phyloP scores from a whole-genome alignment of 1,284 basidiomycete species.

The Tylopilus orsonianus region DNA sequence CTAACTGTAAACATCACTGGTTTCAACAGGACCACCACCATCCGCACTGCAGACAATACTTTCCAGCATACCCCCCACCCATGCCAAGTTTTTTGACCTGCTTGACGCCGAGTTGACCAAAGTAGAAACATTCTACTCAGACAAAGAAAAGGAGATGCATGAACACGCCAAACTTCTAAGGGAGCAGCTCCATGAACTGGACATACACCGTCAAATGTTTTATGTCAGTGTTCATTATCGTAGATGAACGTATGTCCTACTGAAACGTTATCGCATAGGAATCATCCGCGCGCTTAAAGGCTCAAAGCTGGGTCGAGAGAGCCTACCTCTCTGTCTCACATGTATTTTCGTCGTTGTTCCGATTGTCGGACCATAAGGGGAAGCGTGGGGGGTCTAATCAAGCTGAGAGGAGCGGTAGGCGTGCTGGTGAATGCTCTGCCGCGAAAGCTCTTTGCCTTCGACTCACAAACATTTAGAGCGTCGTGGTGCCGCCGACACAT shows the following conservation, averaged over 20 bases:
- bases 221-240: slow-evolving; percentile 46
- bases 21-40: slow-evolving; percentile 13
- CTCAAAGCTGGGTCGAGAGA: slow-evolving; percentile 18
- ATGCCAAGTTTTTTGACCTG: slow-evolving; percentile 71
- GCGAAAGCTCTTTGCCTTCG: neutral
- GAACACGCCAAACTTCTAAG: slow-evolving; percentile 52
- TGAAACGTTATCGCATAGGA: slow-evolving; percentile 24
- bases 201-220: slow-evolving; percentile 66
- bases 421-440: slow-evolving; percentile 7
- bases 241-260: neutral
- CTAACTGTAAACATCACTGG: neutral
- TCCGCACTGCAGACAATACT: slow-evolving; percentile 53
- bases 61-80: slow-evolving; percentile 53
- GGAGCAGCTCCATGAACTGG: slow-evolving; percentile 74
- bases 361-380: neutral
- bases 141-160: slow-evolving; percentile 69
- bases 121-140: slow-evolving; percentile 80
- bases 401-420: neutral
- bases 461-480: slow-evolving; percentile 9
- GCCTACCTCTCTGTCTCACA: slow-evolving; percentile 6
- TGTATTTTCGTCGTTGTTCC: slow-evolving; percentile 9
- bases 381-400: neutral
- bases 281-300: slow-evolving; percentile 5
- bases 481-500: neutral
- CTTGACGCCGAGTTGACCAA: slow-evolving; percentile 79